These are phyloP conservation scores for Claviceps paspali DNA, from an alignment of 2,329 filamentous ascomycete species.

Conservation along the genomic window DNA sequence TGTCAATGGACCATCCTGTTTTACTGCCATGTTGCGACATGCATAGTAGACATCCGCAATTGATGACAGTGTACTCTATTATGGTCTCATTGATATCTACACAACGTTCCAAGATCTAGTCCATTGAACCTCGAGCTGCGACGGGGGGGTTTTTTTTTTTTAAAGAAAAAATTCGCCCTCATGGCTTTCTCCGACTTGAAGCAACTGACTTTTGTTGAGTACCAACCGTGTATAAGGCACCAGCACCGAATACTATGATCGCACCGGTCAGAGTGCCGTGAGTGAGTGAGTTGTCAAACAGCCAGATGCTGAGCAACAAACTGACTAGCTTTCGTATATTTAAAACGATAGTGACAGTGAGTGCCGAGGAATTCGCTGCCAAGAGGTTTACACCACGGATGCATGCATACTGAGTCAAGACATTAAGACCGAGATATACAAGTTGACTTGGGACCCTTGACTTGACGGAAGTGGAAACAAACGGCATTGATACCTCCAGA, in stretches of 20 bases:
- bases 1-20: no score
- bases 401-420: constrained; percentile 83
- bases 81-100: neutral
- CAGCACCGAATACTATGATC: constrained; percentile 73
- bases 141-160: constrained; percentile 1
- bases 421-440: constrained; percentile 57
- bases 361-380: constrained; percentile 70
- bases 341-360: constrained; percentile 91
- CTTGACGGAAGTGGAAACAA: constrained; percentile 6
- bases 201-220: constrained; percentile 16
- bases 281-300: constrained; percentile 78
- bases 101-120: neutral
- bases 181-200: neutral
- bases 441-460: constrained; percentile 48
- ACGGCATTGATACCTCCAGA: constrained; percentile 21
- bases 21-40: neutral
- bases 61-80: neutral
- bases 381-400: constrained; percentile 94
- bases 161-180: neutral
- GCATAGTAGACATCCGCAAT: neutral
- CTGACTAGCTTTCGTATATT: constrained; percentile 93
- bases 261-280: constrained; percentile 68
- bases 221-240: constrained; percentile 81
- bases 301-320: constrained; percentile 76
- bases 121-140: neutral